Evolutionary conservation across 2,329 filamentous ascomycete species (phyloP), one percentile per base, ranked within the genome.

Genomic region (Chaetomiaceae sp.): DNA sequence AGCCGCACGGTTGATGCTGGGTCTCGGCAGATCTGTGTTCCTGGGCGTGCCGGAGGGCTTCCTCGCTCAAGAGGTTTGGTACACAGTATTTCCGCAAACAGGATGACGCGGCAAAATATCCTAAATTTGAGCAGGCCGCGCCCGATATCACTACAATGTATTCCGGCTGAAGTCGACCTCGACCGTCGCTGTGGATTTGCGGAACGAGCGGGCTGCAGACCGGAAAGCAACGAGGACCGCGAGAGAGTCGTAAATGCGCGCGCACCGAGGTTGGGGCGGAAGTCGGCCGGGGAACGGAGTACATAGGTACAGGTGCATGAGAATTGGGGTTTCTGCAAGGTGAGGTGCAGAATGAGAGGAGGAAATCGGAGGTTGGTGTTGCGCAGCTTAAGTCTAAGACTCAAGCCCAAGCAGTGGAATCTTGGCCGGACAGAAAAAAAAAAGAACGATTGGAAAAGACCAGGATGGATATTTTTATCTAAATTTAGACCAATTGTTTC

Each of bases 31-130:
- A 60, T 60, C 54, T 58, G 50, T 44, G 16, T n/a, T 42, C 16
- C 44, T 38, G 37, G 12, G 50, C 44, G 16, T n/a, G 40, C 16
- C 44, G 37, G 37, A 10, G 47, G 41, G 19, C 44, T 47, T 43
- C 51, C 47, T 45, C 40, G 14, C 23, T 21, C 30, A 7, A 33
- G 30, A 27, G 10, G 12, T 12, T 33, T 13, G 30, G 30, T 33
- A 27, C 25, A n/a, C 53, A 54, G 45, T 53, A 54, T 56, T 56
- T 42, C 48, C 46, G 53, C 48, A 47, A 49, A 45, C 27, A 50
- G n/a, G 53, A 55, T 56, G 58, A 56, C 55, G 58, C 54, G 60
- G 58, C 57, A 61, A 55, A 58, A 61, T 55, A 50, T 34, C 40
- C 48, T 43, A 59, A 58, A 58, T 58, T 54, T 52, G 55, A 51